Conservation (phyloP, 208 protist species). For the Trichomonas tenax region DNA sequence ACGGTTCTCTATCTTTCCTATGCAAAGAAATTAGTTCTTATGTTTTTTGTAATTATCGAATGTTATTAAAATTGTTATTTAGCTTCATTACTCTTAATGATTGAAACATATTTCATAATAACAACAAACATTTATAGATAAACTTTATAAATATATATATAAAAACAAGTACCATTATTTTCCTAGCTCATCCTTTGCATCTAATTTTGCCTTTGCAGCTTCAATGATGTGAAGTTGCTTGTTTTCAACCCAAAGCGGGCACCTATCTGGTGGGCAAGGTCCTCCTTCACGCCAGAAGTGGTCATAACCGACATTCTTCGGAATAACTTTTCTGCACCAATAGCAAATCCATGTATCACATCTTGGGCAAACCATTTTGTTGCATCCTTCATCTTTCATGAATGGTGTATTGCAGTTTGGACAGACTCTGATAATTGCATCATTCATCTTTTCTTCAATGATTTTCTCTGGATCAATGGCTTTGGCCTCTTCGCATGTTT, state of each 20-base stretch:
- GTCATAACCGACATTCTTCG: neutral
- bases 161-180: too few relatives aligned
- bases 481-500: neutral
- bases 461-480: neutral
- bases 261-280: neutral
- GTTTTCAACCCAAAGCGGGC: neutral
- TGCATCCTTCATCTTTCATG: slow-evolving; percentile 13
- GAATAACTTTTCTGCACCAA: neutral
- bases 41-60: too few relatives aligned
- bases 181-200: neutral
- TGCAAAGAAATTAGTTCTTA: too few relatives aligned
- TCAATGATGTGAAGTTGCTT: neutral
- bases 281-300: neutral
- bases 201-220: neutral
- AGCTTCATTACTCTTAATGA: too few relatives aligned
- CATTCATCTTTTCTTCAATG: slow-evolving; percentile 5
- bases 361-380: neutral
- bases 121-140: too few relatives aligned
- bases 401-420: slow-evolving; percentile 13
- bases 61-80: too few relatives aligned
- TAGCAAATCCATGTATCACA: slow-evolving; percentile 17
- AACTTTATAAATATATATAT: too few relatives aligned
- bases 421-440: neutral
- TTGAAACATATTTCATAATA: too few relatives aligned
- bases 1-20: too few relatives aligned